Evolutionary conservation across 225 moss, liverwort and hornwort species (phyloP), one percentile per base, ranked within the genome.

Genomic region (Takakia lepidozioides): DNA sequence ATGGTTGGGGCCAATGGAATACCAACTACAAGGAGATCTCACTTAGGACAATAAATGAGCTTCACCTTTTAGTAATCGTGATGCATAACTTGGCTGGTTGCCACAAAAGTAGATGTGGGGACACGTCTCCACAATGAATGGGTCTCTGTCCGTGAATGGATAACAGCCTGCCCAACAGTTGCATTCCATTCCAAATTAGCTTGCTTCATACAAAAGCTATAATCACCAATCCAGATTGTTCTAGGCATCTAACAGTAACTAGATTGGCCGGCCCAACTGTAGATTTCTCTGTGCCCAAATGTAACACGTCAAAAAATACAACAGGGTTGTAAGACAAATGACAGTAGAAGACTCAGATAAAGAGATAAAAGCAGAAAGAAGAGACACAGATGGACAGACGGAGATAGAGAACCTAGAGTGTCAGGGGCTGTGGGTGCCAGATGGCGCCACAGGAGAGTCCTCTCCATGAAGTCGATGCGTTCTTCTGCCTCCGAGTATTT

Each of bases 51-150:
- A 18, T 37, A 51, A 59, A 36, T 4, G 46, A 56, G 51, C 9
- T 43, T 30, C 55, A 98, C 95, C 95, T 64, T 61, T 74, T 30
- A 91, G 25, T 11, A 98, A 16, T 19, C 87, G 87, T 17, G 91
- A 84, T 38, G 75, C 66, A 52, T 75, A 87, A 20, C 80, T 63
- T 42, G 80, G 77, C 65, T 98, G 95, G 63, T 98, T 98, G 47
- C 95, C 95, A 67, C 91, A 91, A 44, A 91, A 98, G 73, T 98
- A 98, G 25, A 98, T 80, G 52, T 91, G 91, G 21, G 95, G 95
- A 64, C 77, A 85, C 56, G 51, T 71, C 29, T 91, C 90, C 46
- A 98, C 51, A 24, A 91, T 66, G 59, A 98, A 98, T 25, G 95
- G 95, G 62, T 98, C 95, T 54, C 69, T 81, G 32, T 87, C 87